phyloP scores from a whole-genome alignment of 1,139 yeast species.

The Kodamaea arcana region DNA sequence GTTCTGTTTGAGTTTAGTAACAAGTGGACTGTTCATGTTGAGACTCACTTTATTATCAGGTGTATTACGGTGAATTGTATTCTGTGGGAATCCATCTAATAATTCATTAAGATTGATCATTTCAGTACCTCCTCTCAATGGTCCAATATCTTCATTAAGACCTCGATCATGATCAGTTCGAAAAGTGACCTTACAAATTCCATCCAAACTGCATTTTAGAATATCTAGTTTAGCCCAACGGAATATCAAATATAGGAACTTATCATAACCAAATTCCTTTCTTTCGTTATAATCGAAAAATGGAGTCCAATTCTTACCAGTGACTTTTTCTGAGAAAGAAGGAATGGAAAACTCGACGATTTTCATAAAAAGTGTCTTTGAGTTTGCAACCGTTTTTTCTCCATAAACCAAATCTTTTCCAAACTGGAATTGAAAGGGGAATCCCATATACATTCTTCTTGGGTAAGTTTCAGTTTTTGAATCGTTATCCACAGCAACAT shows the following conservation, averaged over 20 bases:
- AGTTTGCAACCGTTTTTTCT: slow-evolving; percentile 10
- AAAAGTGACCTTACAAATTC: slow-evolving; percentile 25
- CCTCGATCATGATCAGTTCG: slow-evolving; percentile 15
- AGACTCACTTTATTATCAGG: too few species aligned
- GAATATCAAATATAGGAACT: slow-evolving; percentile 29
- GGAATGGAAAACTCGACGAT: slow-evolving; percentile 26
- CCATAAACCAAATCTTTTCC: slow-evolving; percentile 31
- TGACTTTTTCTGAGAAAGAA: slow-evolving; percentile 18
- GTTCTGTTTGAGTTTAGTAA: too few species aligned
- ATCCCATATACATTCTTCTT: slow-evolving; percentile 32
- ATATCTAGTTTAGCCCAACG: slow-evolving; percentile 37
- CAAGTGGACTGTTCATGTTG: too few species aligned
- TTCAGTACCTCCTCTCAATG: slow-evolving; percentile 26
- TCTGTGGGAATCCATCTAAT: slow-evolving; percentile 2
- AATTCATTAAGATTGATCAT: slow-evolving; percentile 17
- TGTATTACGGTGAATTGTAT: too few species aligned
- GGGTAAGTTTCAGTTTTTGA: slow-evolving; percentile 3
- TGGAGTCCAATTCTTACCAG: slow-evolving; percentile 46
- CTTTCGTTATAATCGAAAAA: slow-evolving; percentile 25
- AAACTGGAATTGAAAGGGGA: slow-evolving; percentile 39
- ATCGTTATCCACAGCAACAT: slow-evolving; percentile 3
- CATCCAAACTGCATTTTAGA: slow-evolving; percentile 23
- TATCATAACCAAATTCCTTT: slow-evolving; percentile 21
- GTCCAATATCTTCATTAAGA: slow-evolving; percentile 15
- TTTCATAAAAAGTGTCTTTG: slow-evolving; percentile 18